Evolutionary conservation across 306 rosid species (phyloP).

Genomic region (Inga oerstediana): DNA sequence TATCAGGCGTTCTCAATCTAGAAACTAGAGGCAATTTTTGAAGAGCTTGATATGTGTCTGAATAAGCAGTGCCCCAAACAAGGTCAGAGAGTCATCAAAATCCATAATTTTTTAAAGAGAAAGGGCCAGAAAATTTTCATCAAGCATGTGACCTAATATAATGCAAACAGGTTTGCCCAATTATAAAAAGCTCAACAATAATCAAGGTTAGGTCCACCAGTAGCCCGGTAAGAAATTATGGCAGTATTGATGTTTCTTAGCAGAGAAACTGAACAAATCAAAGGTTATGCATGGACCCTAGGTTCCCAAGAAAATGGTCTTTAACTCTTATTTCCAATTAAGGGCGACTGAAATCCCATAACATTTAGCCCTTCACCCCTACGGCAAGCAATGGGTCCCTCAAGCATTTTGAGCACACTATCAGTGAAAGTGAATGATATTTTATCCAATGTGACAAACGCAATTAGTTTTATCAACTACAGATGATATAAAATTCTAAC

Average conservation of each 20-base stretch:
- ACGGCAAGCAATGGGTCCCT: slow-evolving; percentile 11
- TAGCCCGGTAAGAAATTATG: neutral
- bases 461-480: slow-evolving; percentile 8
- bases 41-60: slow-evolving; percentile 77
- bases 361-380: slow-evolving; percentile 2
- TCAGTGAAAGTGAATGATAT: slow-evolving; percentile 11
- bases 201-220: slow-evolving; percentile 17
- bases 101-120: slow-evolving; percentile 27
- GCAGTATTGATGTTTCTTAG: neutral
- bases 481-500: slow-evolving; percentile 22
- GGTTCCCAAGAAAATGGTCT: neutral
- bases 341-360: slow-evolving; percentile 15
- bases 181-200: slow-evolving; percentile 16
- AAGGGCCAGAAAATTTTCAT: slow-evolving; percentile 1
- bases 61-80: slow-evolving; percentile 41
- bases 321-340: neutral
- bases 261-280: neutral
- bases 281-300: neutral
- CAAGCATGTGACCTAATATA: slow-evolving; percentile 3
- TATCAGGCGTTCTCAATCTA: slow-evolving; percentile 44
- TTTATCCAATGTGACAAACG: slow-evolving; percentile 6
- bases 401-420: neutral
- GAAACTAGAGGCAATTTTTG: slow-evolving; percentile 53
- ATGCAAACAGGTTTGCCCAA: slow-evolving; percentile 18
- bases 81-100: slow-evolving; percentile 35